Evolutionary conservation across 164 flowering plant genomes (phyloP), one percentile per base, ranked within the genome.

Genomic region (Chloranthus sessilifolius): DNA sequence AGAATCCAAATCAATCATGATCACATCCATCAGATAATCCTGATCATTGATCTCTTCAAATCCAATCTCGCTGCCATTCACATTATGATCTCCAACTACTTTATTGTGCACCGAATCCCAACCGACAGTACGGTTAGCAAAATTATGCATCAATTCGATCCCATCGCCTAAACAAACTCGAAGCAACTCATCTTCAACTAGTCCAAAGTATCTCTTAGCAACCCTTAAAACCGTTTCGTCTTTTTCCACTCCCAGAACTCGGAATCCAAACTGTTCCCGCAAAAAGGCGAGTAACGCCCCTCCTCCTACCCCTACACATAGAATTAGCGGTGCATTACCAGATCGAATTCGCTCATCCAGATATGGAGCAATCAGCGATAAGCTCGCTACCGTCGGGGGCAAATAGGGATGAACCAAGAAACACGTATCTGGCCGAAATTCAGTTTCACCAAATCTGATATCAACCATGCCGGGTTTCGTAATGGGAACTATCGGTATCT

Each of bases 241-340:
- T 30, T 42, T 63, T 61, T 90, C 98, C 33, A 87, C 84, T 14
- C 95, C 95, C 19, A 74, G 36, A 29, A 90, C 86, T 67, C 78
- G 66, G 22, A 19, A 82, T 21, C 69, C 80, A 41, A 87, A 66
- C 5, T 69, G 82, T 5, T 19, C 22, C 6, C 20, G 51, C 60
- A 88, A 58, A 45, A 91, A 88, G 3, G 70, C 43, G 43, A 81
- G 73, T 72, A 87, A 67, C 9, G 92, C 89, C 8, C 96, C 98
- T 33, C 98, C 95, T 0, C 98, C 98, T 16, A 90, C 85, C 3
- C 97, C 97, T 11, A 81, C 17, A 63, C 97, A 90, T 54, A 87
- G 61, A 10, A 82, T 81, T 61, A 54, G 72, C 2, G 87, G 44
- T 9, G 43, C 91, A 67, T 64, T 71, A 22, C 85, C 83, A 15